Base-by-base conservation (phyloP, 2,329 filamentous ascomycete species). In the Chaetomiaceae sp. region DNA sequence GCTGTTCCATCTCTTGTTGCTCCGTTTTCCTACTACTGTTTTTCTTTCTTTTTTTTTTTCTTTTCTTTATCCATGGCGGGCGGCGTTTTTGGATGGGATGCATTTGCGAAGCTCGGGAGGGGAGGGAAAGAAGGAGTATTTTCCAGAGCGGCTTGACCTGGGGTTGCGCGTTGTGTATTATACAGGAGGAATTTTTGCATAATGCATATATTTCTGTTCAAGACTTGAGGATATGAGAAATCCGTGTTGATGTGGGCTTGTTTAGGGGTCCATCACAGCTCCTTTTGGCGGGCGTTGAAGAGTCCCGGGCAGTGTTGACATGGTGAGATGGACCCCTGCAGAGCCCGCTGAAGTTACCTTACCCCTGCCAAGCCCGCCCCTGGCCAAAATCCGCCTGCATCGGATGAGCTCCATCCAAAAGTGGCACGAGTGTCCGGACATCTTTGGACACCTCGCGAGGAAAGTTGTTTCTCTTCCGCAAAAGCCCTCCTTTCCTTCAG, bases 21-120 rank as follows among this genome's bases (percentile, higher is more conserved):
- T 22, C 22, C n/a, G 7, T 33, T 17, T 61, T 57, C 60, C 61
- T n/a, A n/a, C n/a, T n/a, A n/a, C 59, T 59, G 54, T 56, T 31
- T 46, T 58, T 59, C 47, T 55, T 37, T 57, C 15, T 55, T 56
- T 15, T 43, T 19, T 29, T 40, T 14, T 34, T 20, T 43, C 3
- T 11, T 40, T 31, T 36, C 25, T 42, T 27, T 23, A 12, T 12
- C 2, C 47, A 55, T 46, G 52, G 52, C 46, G 34, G 11, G 17
- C 17, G 47, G 52, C 47, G 47, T 54, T 50, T 27, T 54, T 50
- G 52, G 52, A 42, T 50, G 42, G 44, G 38, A 37, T 29, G 29
- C 47, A 50, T 50, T 49, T 46, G 34, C 42, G 34, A 47, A 39
- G 25, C 47, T n/a, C 40, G 27, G 40, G 48, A 34, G 27, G 37